These are phyloP conservation scores for Ceratonia siliqua DNA, from an alignment of 306 rosid species.

Conservation along the genomic window DNA sequence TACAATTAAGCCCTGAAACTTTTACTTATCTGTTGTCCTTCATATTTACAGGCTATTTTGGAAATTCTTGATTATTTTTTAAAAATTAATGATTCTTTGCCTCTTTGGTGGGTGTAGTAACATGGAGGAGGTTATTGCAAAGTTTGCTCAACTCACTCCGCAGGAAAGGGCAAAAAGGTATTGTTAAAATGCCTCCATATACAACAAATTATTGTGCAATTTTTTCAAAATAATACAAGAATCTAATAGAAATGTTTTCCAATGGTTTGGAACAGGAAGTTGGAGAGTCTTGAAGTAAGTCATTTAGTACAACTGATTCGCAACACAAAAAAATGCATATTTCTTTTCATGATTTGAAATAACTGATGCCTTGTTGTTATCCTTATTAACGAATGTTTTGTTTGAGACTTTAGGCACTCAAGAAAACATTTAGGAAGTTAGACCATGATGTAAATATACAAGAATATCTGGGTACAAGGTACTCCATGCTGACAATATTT, in stretches of 20 bases:
- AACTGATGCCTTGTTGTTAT: background rate
- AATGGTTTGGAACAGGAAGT: conserved; percentile 63
- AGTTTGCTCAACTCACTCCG: conserved; percentile 76
- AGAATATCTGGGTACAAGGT: conserved; percentile 75
- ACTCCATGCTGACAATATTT: conserved; percentile 10
- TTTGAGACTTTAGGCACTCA: conserved; percentile 61
- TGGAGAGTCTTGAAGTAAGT: conserved; percentile 88
- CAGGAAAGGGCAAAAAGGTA: conserved; percentile 85
- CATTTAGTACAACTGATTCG: conserved; percentile 23
- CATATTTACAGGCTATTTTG: background rate
- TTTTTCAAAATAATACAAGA: background rate
- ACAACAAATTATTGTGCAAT: background rate
- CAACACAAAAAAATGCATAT: background rate
- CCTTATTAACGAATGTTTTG: conserved; percentile 31
- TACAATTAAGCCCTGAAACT: no score
- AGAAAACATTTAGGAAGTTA: conserved; percentile 68
- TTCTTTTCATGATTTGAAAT: background rate
- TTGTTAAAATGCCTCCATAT: background rate
- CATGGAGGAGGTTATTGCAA: conserved; percentile 72
- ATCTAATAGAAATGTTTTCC: conserved; percentile 27
- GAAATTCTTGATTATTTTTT: background rate
- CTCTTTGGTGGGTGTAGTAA: conserved; percentile 38
- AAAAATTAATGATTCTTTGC: background rate
- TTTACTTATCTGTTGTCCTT: background rate
- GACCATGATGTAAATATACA: conserved; percentile 76